Evolutionary conservation across 352 stramenopile species (phyloP).

Genomic region (Globisporangium spiculum): DNA sequence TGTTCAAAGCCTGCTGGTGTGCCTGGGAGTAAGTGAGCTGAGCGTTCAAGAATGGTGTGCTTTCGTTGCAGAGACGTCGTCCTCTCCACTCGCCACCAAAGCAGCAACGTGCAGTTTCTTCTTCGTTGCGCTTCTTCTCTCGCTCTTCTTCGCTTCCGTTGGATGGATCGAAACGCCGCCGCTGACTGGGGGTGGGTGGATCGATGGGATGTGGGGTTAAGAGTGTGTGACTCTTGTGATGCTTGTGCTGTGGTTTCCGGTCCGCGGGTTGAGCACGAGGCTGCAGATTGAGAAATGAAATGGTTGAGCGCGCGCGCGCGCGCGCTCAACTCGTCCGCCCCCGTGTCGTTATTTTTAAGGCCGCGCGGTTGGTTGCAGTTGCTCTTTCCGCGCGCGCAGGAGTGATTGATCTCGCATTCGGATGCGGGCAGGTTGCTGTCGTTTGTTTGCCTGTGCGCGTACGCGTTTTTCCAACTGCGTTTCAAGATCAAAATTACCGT

Average conservation of each 20-base stretch:
- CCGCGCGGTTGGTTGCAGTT: conserved; percentile 16
- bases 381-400: conserved; percentile 8
- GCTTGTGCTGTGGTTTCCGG: conserved; percentile 5
- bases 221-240: conserved; percentile 1
- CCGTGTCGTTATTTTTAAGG: conserved; percentile 33
- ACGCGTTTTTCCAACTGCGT: conserved; percentile 11
- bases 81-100: neutral
- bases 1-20: neutral
- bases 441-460: neutral
- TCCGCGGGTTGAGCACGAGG: conserved; percentile 33
- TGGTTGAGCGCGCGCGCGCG: conserved; percentile 16
- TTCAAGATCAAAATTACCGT: conserved; percentile 18
- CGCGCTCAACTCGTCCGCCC: neutral
- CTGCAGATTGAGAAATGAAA: conserved; percentile 55
- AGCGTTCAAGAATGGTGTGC: neutral
- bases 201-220: neutral
- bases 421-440: neutral
- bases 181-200: neutral
- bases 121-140: conserved; percentile 7
- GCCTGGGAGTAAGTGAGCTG: neutral
- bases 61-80: neutral
- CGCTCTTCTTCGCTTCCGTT: conserved; percentile 13
- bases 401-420: conserved; percentile 11
- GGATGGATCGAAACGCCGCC: conserved; percentile 4
- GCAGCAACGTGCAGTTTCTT: conserved; percentile 1